Evolutionary conservation across 148 eudicot genomes (phyloP), one percentile per base, ranked within the genome.

Genomic region (Amaranthus hypochondriacus): DNA sequence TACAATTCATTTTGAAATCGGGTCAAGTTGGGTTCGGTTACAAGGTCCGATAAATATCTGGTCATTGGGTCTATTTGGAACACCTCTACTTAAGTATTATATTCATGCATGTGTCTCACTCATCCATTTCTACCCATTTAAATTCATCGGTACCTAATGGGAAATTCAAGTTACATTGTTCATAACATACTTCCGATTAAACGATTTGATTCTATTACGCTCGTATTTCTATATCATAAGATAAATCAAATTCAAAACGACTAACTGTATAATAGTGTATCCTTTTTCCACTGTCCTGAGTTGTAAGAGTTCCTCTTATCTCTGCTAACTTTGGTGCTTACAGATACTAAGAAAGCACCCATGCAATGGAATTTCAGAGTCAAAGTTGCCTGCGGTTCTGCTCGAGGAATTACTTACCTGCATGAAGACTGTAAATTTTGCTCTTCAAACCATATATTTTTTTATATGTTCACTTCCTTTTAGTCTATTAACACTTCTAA

Each of bases 331-430:
- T 10, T 66, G 42, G 13, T 9, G 42, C 60, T 60, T 69, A 46
- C 88, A 93, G 96, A 80, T 75, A 69, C 87, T 76, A 89, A 82
- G 72, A 84, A 83, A 83, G 87, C 87, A 48, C 88, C 83, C 64
- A 87, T 92, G 90, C 87, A 84, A 67, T 93, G 98, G 98, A 76
- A 81, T 60, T 85, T 84, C 68, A 84, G 96, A 73, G 87, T 88
- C 48, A 92, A 81, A 83, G 90, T 86, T 80, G 90, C 93, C 69
- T 89, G 88, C 80, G 96, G 96, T 82, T 87, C 96, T 75, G 96
- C 92, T 75, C 88, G 88, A 68, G 96, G 96, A 79, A 68, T 90
- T 28, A 87, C 96, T 70, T 90, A 90, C 85, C 87, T 90, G 68
- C 96, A 90, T 60, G 96, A 90, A 90, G 92, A 86, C 65, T 90